Evolutionary conservation across 345 rosid genomes (phyloP).

Genomic region (Populus ilicifolia): DNA sequence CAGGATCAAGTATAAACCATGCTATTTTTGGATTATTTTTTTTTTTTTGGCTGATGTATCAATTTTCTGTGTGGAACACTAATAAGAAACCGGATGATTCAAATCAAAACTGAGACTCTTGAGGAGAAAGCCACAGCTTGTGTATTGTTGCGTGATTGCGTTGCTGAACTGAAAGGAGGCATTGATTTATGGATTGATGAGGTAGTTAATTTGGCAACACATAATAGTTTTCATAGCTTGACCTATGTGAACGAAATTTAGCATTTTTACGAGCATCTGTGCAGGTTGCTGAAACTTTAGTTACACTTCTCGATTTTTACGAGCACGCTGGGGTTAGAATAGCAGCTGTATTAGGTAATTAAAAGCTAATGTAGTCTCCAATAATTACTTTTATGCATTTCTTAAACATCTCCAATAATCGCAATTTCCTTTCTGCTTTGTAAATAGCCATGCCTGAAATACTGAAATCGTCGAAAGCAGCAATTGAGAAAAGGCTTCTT

Average conservation of each 20-base stretch:
- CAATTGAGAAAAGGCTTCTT: background rate
- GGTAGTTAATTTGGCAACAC: conserved; percentile 4
- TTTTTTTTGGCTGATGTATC: background rate
- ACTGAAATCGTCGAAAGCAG: conserved; percentile 8
- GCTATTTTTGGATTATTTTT: background rate
- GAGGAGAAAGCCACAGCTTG: conserved; percentile 16
- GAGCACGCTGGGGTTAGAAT: background rate
- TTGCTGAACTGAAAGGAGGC: conserved; percentile 5
- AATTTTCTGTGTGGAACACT: background rate
- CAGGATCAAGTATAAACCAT: background rate
- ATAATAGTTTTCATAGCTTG: background rate
- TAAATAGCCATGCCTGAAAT: conserved; percentile 8
- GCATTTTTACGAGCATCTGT: background rate
- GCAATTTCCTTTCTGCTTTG: background rate
- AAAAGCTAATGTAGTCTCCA: background rate
- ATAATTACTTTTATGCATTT: background rate
- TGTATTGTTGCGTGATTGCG: background rate
- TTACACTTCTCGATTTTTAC: conserved; percentile 10
- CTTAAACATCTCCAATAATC: too few species aligned
- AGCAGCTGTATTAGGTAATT: conserved; percentile 6
- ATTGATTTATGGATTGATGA: conserved; percentile 16
- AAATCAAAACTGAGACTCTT: background rate
- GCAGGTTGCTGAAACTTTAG: conserved; percentile 21
- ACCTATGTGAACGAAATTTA: too few species aligned
- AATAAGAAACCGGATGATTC: background rate